Evolutionary conservation across 805 yeast species (phyloP), one percentile per base, ranked within the genome.

Genomic region (Huiozyma naganishii): DNA sequence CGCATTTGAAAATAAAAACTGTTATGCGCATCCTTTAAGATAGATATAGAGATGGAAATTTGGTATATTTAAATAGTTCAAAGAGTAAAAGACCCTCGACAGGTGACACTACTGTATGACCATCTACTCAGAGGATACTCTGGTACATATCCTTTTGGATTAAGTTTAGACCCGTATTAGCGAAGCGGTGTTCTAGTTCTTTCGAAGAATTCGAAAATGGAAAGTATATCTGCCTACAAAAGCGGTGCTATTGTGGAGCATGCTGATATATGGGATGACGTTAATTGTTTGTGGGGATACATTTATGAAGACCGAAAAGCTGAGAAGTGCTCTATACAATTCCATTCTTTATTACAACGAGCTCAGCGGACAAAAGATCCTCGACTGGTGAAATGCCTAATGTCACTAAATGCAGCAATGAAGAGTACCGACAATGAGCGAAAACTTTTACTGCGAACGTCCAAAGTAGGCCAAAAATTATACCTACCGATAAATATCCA

Each of bases 401-500:
- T 58, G 32, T 28, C 43, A 36, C 28, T 57, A 6, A 48, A 37
- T 37, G 48, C 50, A 7, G 42, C 45, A n/a, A 27, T 48, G 11
- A 48, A 47, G 13, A 23, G 27, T 10, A 23, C 39, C 6, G 41
- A 45, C 11, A 30, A 45, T 9, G 47, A 48, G 11, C 45, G 45
- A 5, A 53, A 49, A 28, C 32, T 53, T 6, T 35, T 48, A 6
- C 60, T 65, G 66, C 35, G 50, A 6, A 58, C 61, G 23, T 56
- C 63, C 1, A 40, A 40, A 5, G 41, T 55, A 4, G 36, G 41
- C 9, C 41, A 42, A 10, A 43, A 42, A 6, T 38, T 51, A n/a
- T 60, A 54, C 43, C 63, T 63, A 4, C 65, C 66, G 2, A 38
- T 60, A 7, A 13, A 37, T 27, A 47, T 53, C 5, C 43, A 45